These are phyloP conservation scores for Citrus hindsii DNA, from an alignment of 345 rosid genomes.

Conservation along the genomic window DNA sequence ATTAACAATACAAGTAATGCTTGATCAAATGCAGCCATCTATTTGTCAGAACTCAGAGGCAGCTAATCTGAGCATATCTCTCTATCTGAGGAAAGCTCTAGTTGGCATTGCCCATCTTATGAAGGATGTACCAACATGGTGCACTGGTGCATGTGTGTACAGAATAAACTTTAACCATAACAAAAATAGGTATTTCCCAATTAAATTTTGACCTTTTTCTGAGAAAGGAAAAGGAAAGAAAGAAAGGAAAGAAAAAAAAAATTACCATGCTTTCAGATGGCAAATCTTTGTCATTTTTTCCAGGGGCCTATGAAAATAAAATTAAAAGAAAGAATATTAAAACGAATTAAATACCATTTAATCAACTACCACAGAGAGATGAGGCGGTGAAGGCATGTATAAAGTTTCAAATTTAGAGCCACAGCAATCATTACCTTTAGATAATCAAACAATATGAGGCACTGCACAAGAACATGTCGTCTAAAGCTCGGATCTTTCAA, in stretches of 20 bases:
- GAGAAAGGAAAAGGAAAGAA: neutral
- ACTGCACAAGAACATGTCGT: conserved; percentile 93
- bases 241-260: conserved; percentile 17
- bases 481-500: conserved; percentile 96
- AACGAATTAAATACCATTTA: neutral
- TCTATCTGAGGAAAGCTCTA: neutral
- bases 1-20: neutral
- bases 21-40: neutral
- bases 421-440: conserved; percentile 57
- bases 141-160: neutral
- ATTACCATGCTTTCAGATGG: conserved; percentile 95
- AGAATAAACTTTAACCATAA: neutral
- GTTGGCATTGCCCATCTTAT: neutral
- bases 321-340: neutral
- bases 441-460: conserved; percentile 92
- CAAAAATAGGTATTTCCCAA: neutral
- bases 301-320: conserved; percentile 63
- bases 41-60: neutral
- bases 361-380: conserved; percentile 3
- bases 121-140: neutral
- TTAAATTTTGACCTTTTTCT: neutral
- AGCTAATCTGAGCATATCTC: neutral
- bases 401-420: conserved; percentile 3
- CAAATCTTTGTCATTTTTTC: conserved; percentile 91
- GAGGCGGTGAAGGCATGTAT: conserved; percentile 4